phyloP scores from a whole-genome alignment of 2,329 filamentous ascomycete species.

The Stagonosporopsis chrysanthemi region DNA sequence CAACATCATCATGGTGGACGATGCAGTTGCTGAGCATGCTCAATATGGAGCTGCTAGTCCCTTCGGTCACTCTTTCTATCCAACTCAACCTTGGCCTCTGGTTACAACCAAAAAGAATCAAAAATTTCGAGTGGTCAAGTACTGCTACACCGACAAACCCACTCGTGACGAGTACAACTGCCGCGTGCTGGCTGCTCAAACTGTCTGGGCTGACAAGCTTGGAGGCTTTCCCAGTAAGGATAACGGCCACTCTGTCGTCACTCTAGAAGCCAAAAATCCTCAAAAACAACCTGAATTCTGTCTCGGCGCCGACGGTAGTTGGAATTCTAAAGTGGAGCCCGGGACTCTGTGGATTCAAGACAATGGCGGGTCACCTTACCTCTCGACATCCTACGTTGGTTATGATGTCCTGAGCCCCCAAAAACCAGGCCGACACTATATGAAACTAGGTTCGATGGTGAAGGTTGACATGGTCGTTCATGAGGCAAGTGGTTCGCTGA shows the following conservation, averaged over 20 bases:
- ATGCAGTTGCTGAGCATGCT: not conserved
- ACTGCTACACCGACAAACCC: not conserved
- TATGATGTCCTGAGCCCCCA: not conserved
- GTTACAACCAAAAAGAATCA: not conserved
- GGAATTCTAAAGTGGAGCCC: not conserved
- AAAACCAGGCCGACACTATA: not conserved
- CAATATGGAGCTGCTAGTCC: not conserved
- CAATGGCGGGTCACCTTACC: not conserved
- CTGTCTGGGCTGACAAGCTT: not conserved
- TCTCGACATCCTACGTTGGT: not conserved
- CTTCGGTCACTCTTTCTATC: not conserved
- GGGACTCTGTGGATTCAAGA: not conserved
- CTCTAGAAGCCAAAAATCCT: not conserved
- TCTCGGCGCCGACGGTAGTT: not conserved
- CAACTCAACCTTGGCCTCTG: not conserved
- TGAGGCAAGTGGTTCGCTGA: not conserved
- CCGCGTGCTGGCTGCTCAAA: not conserved
- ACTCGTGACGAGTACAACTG: not conserved
- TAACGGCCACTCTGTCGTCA: not conserved
- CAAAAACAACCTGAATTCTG: not conserved
- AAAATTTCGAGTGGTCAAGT: not conserved
- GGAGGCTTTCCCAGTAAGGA: not conserved
- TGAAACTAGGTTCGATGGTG: not conserved
- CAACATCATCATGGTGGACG: not conserved
- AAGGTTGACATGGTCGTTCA: not conserved